Base-by-base conservation (phyloP, 768 basidiomycete species). In the Lactifluus hygrophoroides region DNA sequence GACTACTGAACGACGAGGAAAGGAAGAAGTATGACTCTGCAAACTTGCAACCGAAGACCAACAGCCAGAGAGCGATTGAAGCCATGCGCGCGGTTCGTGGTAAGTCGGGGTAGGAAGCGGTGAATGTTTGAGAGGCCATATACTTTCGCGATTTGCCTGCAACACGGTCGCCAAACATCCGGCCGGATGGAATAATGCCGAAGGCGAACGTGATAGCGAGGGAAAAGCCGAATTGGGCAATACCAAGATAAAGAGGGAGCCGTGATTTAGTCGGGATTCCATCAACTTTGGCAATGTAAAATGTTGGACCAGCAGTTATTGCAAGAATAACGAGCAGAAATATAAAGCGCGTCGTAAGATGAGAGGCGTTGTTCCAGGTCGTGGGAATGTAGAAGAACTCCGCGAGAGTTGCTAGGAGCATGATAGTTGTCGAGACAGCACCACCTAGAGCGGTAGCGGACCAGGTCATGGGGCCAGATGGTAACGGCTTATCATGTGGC, bases 121-220 rank as follows among this genome's bases (percentile, higher is more conserved):
- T 99, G 75, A 99, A 98, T 0, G 96, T 98, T 71, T 99, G 96
- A 19, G 91, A 94, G 38, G 96, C 96, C 79, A 99, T 86, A 71
- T 97, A 97, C 73, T 97, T 98, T 67, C 96, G 82, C n/a, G 88
- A 82, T 73, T 96, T 97, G 66, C 95, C 92, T 6, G 94, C 90
- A 6, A 99, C 96, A 60, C 95, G 86, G 69, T 99, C 96, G 40
- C 96, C 96, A 70, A 99, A 98, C 91, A 99, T 95, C 50, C 95
- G 82, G 5, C 95, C 96, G 0, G 94, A 95, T 0, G 96, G 96
- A 59, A 99, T 81, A 67, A 94, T 76, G 53, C 85, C 85, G 73
- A 98, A 99, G 0, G 83, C 77, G 56, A 92, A 51, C 28, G 94
- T 93, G 48, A 84, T 88, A 19, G 87, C 76, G 47, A 91, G 84